A percentile compares a stretch with the other conserved stretches of the same genome.
phyloP scores from a whole-genome alignment of 225 moss, liverwort and hornwort species.

The Ulota crispa region DNA sequence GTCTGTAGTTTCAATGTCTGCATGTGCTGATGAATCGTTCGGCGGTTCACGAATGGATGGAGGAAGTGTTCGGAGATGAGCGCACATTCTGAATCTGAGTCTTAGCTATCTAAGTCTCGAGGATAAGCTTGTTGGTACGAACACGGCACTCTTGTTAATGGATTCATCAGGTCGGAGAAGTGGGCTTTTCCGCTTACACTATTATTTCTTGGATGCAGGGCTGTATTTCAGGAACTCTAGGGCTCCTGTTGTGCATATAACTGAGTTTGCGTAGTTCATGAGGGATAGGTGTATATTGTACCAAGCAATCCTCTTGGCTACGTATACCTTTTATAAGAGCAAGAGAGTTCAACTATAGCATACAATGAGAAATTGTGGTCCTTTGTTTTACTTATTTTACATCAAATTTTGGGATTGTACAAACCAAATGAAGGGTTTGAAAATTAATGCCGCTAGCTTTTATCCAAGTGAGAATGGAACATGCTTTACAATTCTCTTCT shows the following conservation, averaged over 20 bases:
- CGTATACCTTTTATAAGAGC: constrained; percentile 1
- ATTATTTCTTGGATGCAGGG: constrained; percentile 32
- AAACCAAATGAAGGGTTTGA: constrained; percentile 3
- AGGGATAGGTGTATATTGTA: constrained; percentile 19
- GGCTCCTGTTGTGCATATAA: constrained; percentile 12
- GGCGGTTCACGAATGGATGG: neutral
- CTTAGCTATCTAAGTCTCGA: neutral
- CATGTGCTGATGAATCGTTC: neutral
- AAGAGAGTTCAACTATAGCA: constrained; percentile 27
- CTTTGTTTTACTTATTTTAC: neutral
- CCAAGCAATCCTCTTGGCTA: constrained; percentile 1
- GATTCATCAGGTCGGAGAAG: neutral
- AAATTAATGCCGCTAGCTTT: constrained; percentile 17
- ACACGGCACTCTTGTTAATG: neutral
- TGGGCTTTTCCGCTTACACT: neutral
- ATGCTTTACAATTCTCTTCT: constrained; percentile 15
- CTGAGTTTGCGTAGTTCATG: constrained; percentile 27
- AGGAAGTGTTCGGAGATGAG: neutral
- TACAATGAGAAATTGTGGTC: constrained; percentile 17
- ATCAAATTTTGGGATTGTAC: neutral
- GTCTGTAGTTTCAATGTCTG: neutral
- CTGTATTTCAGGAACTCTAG: constrained; percentile 13
- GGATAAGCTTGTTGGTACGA: neutral
- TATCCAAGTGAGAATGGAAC: constrained; percentile 15
- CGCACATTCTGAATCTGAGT: neutral